Evolutionary conservation across 768 basidiomycete genomes (phyloP), one percentile per base, ranked within the genome.

Genomic region (Amanita polypyramis): DNA sequence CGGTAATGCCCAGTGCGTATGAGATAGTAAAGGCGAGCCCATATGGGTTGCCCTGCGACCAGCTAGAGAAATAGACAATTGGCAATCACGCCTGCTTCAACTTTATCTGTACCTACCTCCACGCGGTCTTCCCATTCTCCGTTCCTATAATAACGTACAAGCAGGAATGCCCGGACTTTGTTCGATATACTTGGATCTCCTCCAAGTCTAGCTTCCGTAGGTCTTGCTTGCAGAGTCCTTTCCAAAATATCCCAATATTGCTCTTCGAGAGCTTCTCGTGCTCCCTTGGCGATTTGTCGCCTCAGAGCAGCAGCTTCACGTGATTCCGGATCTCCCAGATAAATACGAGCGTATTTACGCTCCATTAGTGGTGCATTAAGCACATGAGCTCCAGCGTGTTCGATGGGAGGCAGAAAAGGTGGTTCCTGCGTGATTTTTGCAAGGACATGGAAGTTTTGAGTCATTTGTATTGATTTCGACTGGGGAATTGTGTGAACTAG

Each of bases 11-110:
- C 95, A 1, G 85, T 85, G 20, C 95, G 80, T 8, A 99, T 72
- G 12, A 99, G 76, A 66, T 85, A 94, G 65, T 89, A 97, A n/a
- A 94, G 60, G 49, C 89, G 83, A 8, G 94, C 95, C 92, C 93
- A 99, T 10, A 98, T 55, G 1, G 93, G 90, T 56, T 86, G 84
- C 8, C 87, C 86, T 48, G 85, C 82, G 19, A 95, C 79, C 50
- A 92, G 68, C 87, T 94, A 49, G 19, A 46, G 37, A 47, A n/a
- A 19, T 8, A 54, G 5, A 10, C 29, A 39, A 17, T 46, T 15
- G 21, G 27, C 55, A 11, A 54, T 36, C 8, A 8, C 14, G 25
- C 14, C 1, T 15, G 25, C 14, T 20, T 25, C 15, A 30, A 36
- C 33, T 14, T 41, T n/a, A 12, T 19, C 7, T 6, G 60, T 76